Evolutionary conservation across 2,329 filamentous ascomycete genomes (phyloP).

Genomic region (Verticillium nubilum): DNA sequence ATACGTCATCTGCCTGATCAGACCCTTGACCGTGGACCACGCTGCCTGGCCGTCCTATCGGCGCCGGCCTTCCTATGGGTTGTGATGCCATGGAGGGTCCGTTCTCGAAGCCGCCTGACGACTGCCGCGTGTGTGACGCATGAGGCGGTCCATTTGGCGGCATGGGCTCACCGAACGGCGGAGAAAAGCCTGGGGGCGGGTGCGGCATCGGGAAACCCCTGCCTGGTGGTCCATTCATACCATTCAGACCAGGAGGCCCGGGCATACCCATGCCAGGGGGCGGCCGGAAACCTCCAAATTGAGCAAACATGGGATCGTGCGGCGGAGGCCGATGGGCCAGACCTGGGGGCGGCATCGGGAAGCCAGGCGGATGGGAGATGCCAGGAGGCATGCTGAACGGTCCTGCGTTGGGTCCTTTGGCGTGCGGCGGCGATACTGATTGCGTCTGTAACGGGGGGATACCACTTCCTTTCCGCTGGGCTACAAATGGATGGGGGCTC

Average conservation of each 20-base stretch:
- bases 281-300: slow-evolving; percentile 36
- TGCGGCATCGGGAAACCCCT: slow-evolving; percentile 34
- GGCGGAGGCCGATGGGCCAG: slow-evolving; percentile 43
- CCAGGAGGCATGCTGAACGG: slow-evolving; percentile 52
- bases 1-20: slow-evolving; percentile 60
- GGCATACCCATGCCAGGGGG: slow-evolving; percentile 37
- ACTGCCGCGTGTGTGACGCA: slow-evolving; percentile 66
- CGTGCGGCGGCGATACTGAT: slow-evolving; percentile 59
- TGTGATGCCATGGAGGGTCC: slow-evolving; percentile 38
- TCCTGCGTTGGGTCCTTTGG: slow-evolving; percentile 35
- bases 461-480: slow-evolving; percentile 59
- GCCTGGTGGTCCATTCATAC: slow-evolving; percentile 13
- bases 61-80: slow-evolving; percentile 75
- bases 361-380: slow-evolving; percentile 48
- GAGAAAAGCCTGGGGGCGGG: slow-evolving; percentile 50
- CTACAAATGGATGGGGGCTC: slow-evolving; percentile 58
- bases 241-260: slow-evolving; percentile 45
- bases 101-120: slow-evolving; percentile 62
- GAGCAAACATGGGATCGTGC: slow-evolving; percentile 42
- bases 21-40: slow-evolving; percentile 48
- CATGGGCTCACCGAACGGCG: slow-evolving; percentile 34
- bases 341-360: slow-evolving; percentile 30
- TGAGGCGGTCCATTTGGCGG: slow-evolving; percentile 34
- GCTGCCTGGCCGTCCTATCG: slow-evolving; percentile 83
- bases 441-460: slow-evolving; percentile 32